Conservation (phyloP, 106 monocot species). For the Acorus calamus region DNA sequence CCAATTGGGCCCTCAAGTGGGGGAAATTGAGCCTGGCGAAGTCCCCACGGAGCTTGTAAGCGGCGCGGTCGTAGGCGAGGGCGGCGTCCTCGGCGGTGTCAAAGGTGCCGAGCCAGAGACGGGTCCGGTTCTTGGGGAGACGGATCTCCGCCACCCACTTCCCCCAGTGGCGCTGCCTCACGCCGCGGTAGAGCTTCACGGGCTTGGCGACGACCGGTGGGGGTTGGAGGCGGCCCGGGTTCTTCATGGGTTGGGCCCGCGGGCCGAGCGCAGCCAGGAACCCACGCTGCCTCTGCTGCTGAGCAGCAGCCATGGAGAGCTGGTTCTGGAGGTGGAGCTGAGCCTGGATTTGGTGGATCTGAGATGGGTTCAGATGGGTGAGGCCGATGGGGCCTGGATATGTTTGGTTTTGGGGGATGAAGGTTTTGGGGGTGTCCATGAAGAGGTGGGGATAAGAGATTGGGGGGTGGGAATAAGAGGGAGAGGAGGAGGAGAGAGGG, state of each 20-base stretch:
- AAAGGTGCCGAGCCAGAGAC: constrained; percentile 72
- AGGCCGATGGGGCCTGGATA: constrained; percentile 9
- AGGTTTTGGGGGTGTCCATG: background rate
- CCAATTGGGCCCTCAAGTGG: background rate
- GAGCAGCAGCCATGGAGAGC: background rate
- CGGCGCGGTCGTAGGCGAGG: constrained; percentile 75
- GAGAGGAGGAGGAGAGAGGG: background rate
- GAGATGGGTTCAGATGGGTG: constrained; percentile 17
- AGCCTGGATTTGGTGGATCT: constrained; percentile 37
- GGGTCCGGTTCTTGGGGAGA: constrained; percentile 52
- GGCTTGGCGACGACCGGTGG: constrained; percentile 17
- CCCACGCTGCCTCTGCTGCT: constrained; percentile 1
- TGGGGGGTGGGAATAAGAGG: constrained; percentile 6
- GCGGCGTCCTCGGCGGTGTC: constrained; percentile 94
- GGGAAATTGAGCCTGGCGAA: constrained; percentile 79
- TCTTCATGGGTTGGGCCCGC: constrained; percentile 58
- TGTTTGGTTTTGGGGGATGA: background rate
- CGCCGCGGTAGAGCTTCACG: constrained; percentile 57
- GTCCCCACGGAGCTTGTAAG: constrained; percentile 77
- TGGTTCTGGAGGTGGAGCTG: constrained; percentile 12
- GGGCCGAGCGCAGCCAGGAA: constrained; percentile 17
- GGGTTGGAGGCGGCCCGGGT: background rate
- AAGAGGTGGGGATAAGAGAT: constrained; percentile 1
- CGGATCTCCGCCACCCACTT: constrained; percentile 79
- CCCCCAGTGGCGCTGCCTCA: constrained; percentile 74